phyloP scores from a whole-genome alignment of 345 rosid genomes.

The Ceriops decandra region DNA sequence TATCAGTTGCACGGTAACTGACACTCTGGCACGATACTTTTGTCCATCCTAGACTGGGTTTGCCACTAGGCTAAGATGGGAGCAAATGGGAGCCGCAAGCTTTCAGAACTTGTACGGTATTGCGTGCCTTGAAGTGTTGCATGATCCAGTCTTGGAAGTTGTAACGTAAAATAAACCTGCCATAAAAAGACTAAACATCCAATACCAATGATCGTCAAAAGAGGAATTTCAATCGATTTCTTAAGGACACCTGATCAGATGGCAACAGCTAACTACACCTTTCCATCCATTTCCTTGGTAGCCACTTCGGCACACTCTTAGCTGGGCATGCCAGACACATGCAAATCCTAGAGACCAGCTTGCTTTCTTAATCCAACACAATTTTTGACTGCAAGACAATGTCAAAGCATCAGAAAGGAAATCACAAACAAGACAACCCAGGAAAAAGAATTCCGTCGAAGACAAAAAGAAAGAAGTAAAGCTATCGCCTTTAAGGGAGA shows the following conservation, averaged over 20 bases:
- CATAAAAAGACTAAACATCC: slow-evolving; percentile 42
- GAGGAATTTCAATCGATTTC: not conserved
- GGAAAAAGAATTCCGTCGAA: no score
- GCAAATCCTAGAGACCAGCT: slow-evolving; percentile 48
- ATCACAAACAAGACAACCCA: not conserved
- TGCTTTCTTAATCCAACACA: slow-evolving; percentile 33
- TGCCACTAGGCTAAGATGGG: no score
- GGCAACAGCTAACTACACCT: slow-evolving; percentile 30
- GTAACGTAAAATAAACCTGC: slow-evolving; percentile 54
- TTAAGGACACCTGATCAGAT: not conserved
- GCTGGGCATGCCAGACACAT: slow-evolving; percentile 45
- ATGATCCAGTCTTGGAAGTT: slow-evolving; percentile 41
- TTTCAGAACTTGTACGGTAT: slow-evolving; percentile 24
- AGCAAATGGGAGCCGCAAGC: no score
- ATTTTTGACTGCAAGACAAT: slow-evolving; percentile 41
- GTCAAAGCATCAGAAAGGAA: not conserved
- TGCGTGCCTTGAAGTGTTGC: slow-evolving; percentile 12
- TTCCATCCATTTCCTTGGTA: slow-evolving; percentile 51
- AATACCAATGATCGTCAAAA: slow-evolving; percentile 2
- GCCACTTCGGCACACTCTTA: slow-evolving; percentile 44
- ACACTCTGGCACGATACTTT: no score
- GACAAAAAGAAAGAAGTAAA: no score
- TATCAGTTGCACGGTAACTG: no score
- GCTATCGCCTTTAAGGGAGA: no score
- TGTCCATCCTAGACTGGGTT: no score